These are phyloP conservation scores for Serpula lacrymans DNA, from an alignment of 768 basidiomycete species.

Conservation along the genomic window DNA sequence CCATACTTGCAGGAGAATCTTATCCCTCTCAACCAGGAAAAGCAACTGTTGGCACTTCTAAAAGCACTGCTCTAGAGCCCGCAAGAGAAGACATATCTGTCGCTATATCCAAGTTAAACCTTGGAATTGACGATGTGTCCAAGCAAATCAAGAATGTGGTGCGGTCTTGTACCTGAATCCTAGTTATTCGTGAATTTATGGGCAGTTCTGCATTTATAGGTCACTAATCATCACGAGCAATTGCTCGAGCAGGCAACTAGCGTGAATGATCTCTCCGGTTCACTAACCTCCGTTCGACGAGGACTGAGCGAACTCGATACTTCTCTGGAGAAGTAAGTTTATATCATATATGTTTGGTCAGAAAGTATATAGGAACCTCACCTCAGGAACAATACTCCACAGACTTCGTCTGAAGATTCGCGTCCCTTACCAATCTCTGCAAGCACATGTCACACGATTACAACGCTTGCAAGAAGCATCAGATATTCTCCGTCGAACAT, in stretches of 20 bases:
- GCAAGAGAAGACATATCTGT: slow-evolving; percentile 86
- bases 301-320: slow-evolving; percentile 72
- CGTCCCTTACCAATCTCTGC: slow-evolving; percentile 74
- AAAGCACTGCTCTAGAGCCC: slow-evolving; percentile 44
- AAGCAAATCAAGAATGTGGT: slow-evolving; percentile 88
- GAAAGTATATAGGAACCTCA: too few species aligned
- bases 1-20: slow-evolving; percentile 78
- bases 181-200: too few species aligned
- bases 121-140: slow-evolving; percentile 87
- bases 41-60: slow-evolving; percentile 13
- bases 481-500: slow-evolving; percentile 79
- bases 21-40: slow-evolving; percentile 43
- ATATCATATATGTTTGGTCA: too few species aligned
- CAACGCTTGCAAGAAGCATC: slow-evolving; percentile 79
- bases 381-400: too few species aligned
- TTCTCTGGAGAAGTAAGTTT: slow-evolving; percentile 71
- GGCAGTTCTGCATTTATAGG: slow-evolving; percentile 40
- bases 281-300: slow-evolving; percentile 60
- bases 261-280: slow-evolving; percentile 66
- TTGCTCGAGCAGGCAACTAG: slow-evolving; percentile 80
- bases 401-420: slow-evolving; percentile 87
- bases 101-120: slow-evolving; percentile 82
- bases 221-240: slow-evolving; percentile 78
- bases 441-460: slow-evolving; percentile 66
- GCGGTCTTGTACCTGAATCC: slow-evolving; percentile 19